Evolutionary conservation across 2,329 filamentous ascomycete genomes (phyloP), one percentile per base, ranked within the genome.

Genomic region (Aspergillus piperis): DNA sequence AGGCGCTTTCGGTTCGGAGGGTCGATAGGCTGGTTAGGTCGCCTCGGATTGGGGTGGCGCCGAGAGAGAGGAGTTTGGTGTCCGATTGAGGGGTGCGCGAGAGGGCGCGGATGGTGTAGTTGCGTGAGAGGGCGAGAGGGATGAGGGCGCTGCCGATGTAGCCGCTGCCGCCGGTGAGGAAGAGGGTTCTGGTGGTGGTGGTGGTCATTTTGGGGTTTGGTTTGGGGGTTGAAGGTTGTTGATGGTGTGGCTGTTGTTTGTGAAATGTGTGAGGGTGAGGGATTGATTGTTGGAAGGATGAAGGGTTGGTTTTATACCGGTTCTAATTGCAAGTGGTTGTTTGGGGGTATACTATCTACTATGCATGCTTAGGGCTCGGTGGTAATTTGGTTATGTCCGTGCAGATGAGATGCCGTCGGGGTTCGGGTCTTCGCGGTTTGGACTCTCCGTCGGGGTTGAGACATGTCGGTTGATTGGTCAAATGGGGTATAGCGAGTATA

Each of bases 131-230:
- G 11, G 81, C 74, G 36, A 78, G 75, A 53, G 76, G 59, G 21
- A 76, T 71, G 13, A 80, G 70, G 6, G 73, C 70, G 19, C 68
- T 65, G 64, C 80, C 80, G 57, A 82, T 71, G 60, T 77, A 80
- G 64, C 80, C 79, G 6, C 78, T 75, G 5, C 78, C 73, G 42
- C 80, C 80, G 6, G 80, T 81, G 50, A 81, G 71, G 64, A 79
- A 79, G 60, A 78, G 25, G 25, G 21, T 30, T 50, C 17, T 30
- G 15, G 25, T 8, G 23, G 23, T 19, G 42, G 10, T 49, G 15
- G 25, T 8, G 23, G 23, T 13, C 47, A 15, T 49, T 62, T 25
- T 53, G 41, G n/a, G 59, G 54, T 11, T 57, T 8, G 25, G 1
- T 44, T 30, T 30, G 44, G 13, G 44, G 3, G 0, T 11, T 19